Evolutionary conservation across 176 grass and related monocot genomes (phyloP).

Genomic region (Triticum urartu): DNA sequence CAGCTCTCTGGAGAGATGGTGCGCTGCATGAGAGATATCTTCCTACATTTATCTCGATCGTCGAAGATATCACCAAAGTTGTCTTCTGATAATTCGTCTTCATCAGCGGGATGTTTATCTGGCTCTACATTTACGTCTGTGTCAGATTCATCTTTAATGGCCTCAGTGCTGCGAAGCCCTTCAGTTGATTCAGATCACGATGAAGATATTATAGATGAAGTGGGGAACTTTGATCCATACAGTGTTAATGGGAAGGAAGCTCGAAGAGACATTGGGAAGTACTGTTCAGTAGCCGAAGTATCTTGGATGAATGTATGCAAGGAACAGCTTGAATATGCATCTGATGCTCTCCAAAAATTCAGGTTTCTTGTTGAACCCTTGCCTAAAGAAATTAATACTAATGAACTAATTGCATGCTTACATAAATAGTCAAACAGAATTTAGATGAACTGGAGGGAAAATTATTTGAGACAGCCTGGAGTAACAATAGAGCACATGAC

Average conservation of each 20-base stretch:
- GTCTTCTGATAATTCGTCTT: conserved; percentile 52
- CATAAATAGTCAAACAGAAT: not conserved
- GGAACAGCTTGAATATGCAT: conserved; percentile 89
- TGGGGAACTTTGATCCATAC: conserved; percentile 71
- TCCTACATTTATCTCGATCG: conserved; percentile 77
- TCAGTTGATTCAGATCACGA: conserved; percentile 49
- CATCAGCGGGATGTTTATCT: conserved; percentile 60
- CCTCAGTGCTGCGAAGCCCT: conserved; percentile 53
- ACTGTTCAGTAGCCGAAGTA: conserved; percentile 65
- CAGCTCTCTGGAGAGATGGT: conserved; percentile 95
- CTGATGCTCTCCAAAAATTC: conserved; percentile 76
- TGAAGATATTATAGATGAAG: conserved; percentile 43
- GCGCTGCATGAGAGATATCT: conserved; percentile 91
- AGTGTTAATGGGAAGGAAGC: conserved; percentile 71
- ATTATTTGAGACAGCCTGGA: not conserved
- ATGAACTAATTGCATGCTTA: not conserved
- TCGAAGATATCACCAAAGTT: conserved; percentile 50
- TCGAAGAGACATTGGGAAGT: conserved; percentile 75
- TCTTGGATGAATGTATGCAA: conserved; percentile 92
- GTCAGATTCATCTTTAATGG: conserved; percentile 64
- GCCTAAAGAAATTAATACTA: not conserved
- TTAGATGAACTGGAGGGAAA: not conserved
- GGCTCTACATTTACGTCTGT: conserved; percentile 50
- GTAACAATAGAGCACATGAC: not conserved
- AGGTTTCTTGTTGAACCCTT: conserved; percentile 52